Percentiles rank a stretch among this genome's conserved stretches.
These are phyloP conservation scores for Ramalina peruviana DNA, from an alignment of 495 filamentous ascomycete genomes.

Conservation along the genomic window DNA sequence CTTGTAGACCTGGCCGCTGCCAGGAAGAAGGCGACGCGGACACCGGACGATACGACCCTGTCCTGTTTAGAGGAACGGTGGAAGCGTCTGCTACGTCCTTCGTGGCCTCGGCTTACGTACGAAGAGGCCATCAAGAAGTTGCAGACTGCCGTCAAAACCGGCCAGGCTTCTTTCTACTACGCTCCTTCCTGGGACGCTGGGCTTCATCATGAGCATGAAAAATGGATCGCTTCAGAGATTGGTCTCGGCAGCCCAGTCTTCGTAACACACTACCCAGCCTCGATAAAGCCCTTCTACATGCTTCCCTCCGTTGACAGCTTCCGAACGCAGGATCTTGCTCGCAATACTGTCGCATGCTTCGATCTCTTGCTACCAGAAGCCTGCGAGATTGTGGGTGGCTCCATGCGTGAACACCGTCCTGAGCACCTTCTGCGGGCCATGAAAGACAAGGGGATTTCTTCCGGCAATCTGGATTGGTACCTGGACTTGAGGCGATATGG, in stretches of 20 bases:
- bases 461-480: slow-evolving; percentile 67
- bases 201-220: slow-evolving; percentile 86
- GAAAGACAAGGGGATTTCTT: slow-evolving; percentile 30
- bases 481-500: slow-evolving; percentile 89
- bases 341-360: slow-evolving; percentile 76
- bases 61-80: slow-evolving; percentile 48
- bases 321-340: slow-evolving; percentile 3
- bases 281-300: slow-evolving; percentile 96
- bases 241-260: slow-evolving; percentile 67
- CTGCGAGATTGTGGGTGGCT: slow-evolving; percentile 84
- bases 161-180: slow-evolving; percentile 45
- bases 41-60: slow-evolving; percentile 23
- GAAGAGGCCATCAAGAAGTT: slow-evolving; percentile 58
- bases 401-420: slow-evolving; percentile 80
- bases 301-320: slow-evolving; percentile 30
- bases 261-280: slow-evolving; percentile 78
- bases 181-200: slow-evolving; percentile 56
- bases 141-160: slow-evolving; percentile 38
- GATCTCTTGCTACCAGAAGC: slow-evolving; percentile 84
- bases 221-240: slow-evolving; percentile 61
- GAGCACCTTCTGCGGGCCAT: slow-evolving; percentile 58
- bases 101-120: slow-evolving; percentile 82
- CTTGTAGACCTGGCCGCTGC: slow-evolving; percentile 47
- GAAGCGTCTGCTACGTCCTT: slow-evolving; percentile 43
- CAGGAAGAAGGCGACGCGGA: not conserved